A percentile compares a stretch with the other conserved stretches of the same genome.
Conservation (phyloP, 2,329 filamentous ascomycete species). For the Cordyceps pruinosa region DNA sequence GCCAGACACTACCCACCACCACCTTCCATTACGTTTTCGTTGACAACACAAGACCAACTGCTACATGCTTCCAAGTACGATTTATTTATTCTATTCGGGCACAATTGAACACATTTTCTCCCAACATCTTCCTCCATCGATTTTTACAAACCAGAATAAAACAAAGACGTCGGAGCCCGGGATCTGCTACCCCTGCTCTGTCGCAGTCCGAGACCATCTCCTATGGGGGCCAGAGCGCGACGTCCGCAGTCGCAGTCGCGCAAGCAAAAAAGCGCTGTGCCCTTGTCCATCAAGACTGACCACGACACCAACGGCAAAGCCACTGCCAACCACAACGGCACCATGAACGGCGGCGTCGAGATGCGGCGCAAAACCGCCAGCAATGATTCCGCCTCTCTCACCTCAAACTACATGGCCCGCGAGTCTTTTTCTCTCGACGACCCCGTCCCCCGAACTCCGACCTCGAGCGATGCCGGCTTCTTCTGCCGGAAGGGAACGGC, state of each 20-base stretch:
- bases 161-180: not conserved
- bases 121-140: not conserved
- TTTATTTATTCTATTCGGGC: not conserved
- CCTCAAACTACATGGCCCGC: conserved; percentile 62
- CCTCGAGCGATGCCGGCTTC: conserved; percentile 67
- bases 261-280: conserved; percentile 26
- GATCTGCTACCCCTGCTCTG: not conserved
- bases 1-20: not conserved
- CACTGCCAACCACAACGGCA: conserved; percentile 26
- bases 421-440: conserved; percentile 68
- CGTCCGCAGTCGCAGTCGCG: conserved; percentile 36
- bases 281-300: conserved; percentile 30
- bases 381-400: conserved; percentile 53
- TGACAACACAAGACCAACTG: conserved; percentile 3
- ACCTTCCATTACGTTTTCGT: not conserved
- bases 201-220: conserved; percentile 18
- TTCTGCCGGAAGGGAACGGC: too few relatives aligned
- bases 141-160: not conserved
- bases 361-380: conserved; percentile 61
- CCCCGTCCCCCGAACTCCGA: conserved; percentile 54
- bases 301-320: conserved; percentile 18
- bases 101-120: not conserved
- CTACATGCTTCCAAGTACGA: not conserved
- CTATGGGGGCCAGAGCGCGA: conserved; percentile 42
- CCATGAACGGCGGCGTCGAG: conserved; percentile 61